A percentile compares a stretch with the other conserved stretches of the same genome.
These are phyloP conservation scores for Chenopodium quinoa DNA, from an alignment of 148 eudicot genomes.

Conservation along the genomic window DNA sequence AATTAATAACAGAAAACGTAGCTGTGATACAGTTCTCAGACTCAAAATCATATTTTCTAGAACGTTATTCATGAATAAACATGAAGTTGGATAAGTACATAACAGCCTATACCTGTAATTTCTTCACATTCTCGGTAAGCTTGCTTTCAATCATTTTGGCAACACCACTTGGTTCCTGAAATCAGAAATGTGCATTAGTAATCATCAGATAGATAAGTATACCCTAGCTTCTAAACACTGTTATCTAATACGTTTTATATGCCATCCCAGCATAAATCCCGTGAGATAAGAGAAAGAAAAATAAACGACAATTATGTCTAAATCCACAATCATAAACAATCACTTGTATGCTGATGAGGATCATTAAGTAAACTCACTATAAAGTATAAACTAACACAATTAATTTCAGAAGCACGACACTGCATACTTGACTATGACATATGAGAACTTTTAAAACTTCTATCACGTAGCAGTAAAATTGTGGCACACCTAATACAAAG, in stretches of 20 bases:
- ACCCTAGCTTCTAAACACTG: background rate
- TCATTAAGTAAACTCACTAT: no score
- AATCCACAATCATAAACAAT: background rate
- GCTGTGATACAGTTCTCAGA: background rate
- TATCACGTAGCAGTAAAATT: background rate
- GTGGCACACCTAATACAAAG: background rate
- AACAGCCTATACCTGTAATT: constrained; percentile 46
- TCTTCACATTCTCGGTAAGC: constrained; percentile 55
- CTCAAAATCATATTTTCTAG: background rate
- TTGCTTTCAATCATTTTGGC: constrained; percentile 52
- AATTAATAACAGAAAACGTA: background rate
- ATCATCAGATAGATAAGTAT: no score
- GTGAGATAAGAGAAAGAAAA: no score
- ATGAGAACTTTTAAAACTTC: background rate
- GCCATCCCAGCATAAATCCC: background rate
- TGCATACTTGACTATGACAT: background rate
- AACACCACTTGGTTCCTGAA: constrained; percentile 56
- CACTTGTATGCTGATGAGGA: background rate
- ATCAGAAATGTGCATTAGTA: background rate
- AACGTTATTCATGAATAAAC: no score
- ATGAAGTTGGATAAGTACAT: background rate
- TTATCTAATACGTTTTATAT: background rate
- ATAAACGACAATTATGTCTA: background rate
- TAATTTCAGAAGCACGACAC: background rate
- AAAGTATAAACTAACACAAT: background rate